phyloP scores from a whole-genome alignment of 75 land plant species.

The Selaginella moellendorffii region DNA sequence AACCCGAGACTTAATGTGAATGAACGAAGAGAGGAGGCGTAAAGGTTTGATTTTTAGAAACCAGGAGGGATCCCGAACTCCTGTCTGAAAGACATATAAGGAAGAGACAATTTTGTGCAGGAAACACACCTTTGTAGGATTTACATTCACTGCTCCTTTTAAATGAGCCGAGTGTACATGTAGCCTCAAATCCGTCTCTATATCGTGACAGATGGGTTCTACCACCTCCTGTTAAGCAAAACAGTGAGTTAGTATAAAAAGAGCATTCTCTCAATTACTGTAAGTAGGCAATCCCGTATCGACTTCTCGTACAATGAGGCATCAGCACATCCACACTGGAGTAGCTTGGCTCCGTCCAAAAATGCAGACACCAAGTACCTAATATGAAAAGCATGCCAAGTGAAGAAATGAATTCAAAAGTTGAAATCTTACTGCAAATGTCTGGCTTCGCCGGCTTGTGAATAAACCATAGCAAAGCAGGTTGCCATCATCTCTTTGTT shows the following conservation, averaged over 20 bases:
- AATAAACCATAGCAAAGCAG: slow-evolving; percentile 37
- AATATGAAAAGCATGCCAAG: neutral
- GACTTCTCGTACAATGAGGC: slow-evolving; percentile 24
- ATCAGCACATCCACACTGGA: slow-evolving; percentile 28
- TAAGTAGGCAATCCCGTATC: slow-evolving; percentile 21
- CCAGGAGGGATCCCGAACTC: slow-evolving; percentile 39
- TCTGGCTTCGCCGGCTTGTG: slow-evolving; percentile 21
- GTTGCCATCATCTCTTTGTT: slow-evolving; percentile 34
- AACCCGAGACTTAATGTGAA: slow-evolving; percentile 31
- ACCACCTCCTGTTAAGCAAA: slow-evolving; percentile 29
- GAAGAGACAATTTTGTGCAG: neutral
- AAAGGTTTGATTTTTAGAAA: slow-evolving; percentile 31
- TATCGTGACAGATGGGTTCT: slow-evolving; percentile 39
- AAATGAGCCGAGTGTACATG: slow-evolving; percentile 46
- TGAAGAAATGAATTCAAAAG: neutral
- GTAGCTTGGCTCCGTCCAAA: slow-evolving; percentile 33
- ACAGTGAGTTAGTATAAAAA: neutral
- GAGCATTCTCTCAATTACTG: slow-evolving; percentile 20
- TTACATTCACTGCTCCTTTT: slow-evolving; percentile 36
- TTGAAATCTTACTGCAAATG: slow-evolving; percentile 27
- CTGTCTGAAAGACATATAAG: slow-evolving; percentile 21
- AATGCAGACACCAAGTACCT: slow-evolving; percentile 32
- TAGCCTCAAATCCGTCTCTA: slow-evolving; percentile 45
- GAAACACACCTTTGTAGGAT: slow-evolving; percentile 32
- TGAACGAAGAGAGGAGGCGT: slow-evolving; percentile 28